These are phyloP conservation scores for Dryadomyces sulphureus DNA, from an alignment of 2,329 filamentous ascomycete species.

Conservation along the genomic window DNA sequence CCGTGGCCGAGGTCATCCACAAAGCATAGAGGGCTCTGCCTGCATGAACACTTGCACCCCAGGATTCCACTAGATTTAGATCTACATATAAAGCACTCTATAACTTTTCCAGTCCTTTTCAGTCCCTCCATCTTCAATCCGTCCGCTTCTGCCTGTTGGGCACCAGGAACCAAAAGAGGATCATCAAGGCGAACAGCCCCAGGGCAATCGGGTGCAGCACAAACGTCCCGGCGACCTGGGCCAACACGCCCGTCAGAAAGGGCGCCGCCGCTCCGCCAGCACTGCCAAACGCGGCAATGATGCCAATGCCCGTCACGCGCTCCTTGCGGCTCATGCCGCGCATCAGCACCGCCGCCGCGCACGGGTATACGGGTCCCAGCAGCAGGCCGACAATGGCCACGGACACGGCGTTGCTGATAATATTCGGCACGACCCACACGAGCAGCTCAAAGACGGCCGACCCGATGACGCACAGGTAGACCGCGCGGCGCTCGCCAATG, in stretches of 20 bases:
- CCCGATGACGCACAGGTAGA: slow-evolving; percentile 46
- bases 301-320: slow-evolving; percentile 47
- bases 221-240: slow-evolving; percentile 46
- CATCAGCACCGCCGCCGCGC: slow-evolving; percentile 49
- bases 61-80: no score
- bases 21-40: not conserved
- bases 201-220: slow-evolving; percentile 55
- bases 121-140: slow-evolving; percentile 43
- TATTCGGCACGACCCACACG: slow-evolving; percentile 63
- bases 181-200: slow-evolving; percentile 48
- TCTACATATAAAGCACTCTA: not conserved
- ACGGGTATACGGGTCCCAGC: slow-evolving; percentile 68
- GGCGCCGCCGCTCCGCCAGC: slow-evolving; percentile 54
- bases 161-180: slow-evolving; percentile 47
- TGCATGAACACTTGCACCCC: not conserved
- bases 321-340: slow-evolving; percentile 42
- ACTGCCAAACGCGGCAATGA: slow-evolving; percentile 56
- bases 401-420: slow-evolving; percentile 54
- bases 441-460: slow-evolving; percentile 57
- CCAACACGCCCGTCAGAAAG: slow-evolving; percentile 49
- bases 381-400: slow-evolving; percentile 58
- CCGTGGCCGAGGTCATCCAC: slow-evolving; percentile 7
- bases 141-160: slow-evolving; percentile 43
- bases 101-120: not conserved
- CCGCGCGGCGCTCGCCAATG: slow-evolving; percentile 56